These are phyloP conservation scores for Coelastrella sp. DNA, from an alignment of 139 green algal species.

Conservation along the genomic window DNA sequence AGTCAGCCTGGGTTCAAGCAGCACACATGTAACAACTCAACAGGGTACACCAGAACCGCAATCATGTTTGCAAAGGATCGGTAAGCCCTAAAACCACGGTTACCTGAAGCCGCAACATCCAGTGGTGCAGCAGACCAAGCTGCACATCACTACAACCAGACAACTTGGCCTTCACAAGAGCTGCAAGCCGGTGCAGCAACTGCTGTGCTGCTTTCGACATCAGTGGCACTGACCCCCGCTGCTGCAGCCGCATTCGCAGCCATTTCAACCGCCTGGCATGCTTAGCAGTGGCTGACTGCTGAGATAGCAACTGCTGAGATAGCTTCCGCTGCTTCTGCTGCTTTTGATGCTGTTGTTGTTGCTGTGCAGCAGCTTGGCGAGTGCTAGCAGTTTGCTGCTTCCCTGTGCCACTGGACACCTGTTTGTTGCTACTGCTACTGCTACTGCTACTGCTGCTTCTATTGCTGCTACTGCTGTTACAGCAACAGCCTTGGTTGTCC, in stretches of 20 bases:
- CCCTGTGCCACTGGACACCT: not conserved
- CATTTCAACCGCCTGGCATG: not conserved
- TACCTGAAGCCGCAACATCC: not conserved
- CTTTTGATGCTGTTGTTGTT: not conserved
- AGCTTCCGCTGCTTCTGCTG: conserved; percentile 11
- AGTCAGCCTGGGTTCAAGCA: too few species aligned
- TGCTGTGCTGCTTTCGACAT: not conserved
- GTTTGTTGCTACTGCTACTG: not conserved
- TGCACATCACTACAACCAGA: not conserved
- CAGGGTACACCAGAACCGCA: too few species aligned
- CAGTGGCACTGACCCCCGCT: not conserved
- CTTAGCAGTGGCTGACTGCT: too few species aligned
- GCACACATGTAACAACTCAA: too few species aligned
- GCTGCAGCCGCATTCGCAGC: conserved; percentile 12
- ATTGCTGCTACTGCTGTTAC: not conserved
- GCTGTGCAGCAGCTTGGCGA: not conserved
- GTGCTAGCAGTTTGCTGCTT: not conserved
- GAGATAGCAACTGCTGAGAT: not conserved
- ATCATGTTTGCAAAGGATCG: too few species aligned
- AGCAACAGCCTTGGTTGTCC: not conserved
- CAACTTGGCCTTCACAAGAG: not conserved
- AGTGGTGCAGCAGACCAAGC: not conserved
- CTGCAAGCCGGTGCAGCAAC: not conserved
- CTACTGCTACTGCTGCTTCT: not conserved
- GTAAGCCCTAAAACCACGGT: not conserved